Conservation (phyloP, 371 early-diverging fungal genomes). For the Mucor mucedo region DNA sequence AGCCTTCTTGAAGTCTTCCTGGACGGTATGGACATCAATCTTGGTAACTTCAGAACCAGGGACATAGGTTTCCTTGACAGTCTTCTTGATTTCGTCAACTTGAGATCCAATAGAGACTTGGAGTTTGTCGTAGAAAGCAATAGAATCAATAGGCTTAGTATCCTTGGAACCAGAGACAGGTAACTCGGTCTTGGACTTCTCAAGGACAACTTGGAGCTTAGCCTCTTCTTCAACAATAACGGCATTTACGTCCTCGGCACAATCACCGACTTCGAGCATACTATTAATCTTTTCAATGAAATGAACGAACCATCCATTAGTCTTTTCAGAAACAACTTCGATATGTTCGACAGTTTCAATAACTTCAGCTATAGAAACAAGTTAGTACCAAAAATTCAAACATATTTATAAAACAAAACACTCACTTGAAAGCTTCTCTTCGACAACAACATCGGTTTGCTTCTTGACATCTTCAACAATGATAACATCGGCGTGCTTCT, state of each 20-base stretch:
- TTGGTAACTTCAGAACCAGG: no score
- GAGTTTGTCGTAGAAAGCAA: conserved; percentile 17
- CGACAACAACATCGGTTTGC: not conserved
- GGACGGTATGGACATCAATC: no score
- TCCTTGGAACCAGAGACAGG: not conserved
- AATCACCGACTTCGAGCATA: conserved; percentile 16
- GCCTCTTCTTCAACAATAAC: conserved; percentile 18
- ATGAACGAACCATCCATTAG: no score
- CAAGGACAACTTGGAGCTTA: conserved; percentile 11
- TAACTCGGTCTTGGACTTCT: conserved; percentile 13
- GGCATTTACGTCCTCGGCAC: conserved; percentile 18
- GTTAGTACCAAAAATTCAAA: no score
- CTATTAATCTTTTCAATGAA: no score
- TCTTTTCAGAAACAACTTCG: no score
- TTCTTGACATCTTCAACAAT: no score
- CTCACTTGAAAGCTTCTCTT: not conserved
- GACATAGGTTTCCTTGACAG: conserved; percentile 17
- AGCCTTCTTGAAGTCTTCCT: no score
- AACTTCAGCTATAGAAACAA: no score
- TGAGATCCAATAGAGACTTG: conserved; percentile 15
- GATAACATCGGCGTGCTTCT: no score
- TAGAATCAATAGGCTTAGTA: not conserved
- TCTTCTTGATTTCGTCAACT: conserved; percentile 15
- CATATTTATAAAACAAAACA: no score
- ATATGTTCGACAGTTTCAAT: no score